Conservation (phyloP, 2,329 filamentous ascomycete species). For the Grosmannia serpens region DNA sequence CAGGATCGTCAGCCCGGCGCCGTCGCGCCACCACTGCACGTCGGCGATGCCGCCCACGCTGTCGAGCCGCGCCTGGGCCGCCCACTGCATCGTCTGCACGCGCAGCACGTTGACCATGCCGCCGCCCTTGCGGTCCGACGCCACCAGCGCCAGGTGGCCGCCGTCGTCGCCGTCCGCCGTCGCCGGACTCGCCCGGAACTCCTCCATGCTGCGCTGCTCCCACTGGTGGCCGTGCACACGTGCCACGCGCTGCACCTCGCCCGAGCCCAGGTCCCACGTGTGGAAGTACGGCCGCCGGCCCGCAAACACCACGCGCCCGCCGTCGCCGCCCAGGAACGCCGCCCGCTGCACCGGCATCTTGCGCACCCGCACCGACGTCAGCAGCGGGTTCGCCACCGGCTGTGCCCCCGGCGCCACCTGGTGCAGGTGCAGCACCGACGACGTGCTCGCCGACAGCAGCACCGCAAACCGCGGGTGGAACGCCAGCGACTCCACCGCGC, state of each 20-base stretch:
- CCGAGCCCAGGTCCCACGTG: constrained; percentile 78
- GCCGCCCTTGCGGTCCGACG: constrained; percentile 71
- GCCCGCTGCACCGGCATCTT: constrained; percentile 76
- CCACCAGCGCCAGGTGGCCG: constrained; percentile 71
- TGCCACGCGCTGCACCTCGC: constrained; percentile 70
- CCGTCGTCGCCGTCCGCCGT: constrained; percentile 37
- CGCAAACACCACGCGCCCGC: constrained; percentile 71
- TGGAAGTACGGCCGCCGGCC: constrained; percentile 88
- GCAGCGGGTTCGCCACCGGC: constrained; percentile 71
- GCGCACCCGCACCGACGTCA: constrained; percentile 81
- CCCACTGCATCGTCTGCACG: constrained; percentile 74
- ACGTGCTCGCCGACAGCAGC: constrained; percentile 77
- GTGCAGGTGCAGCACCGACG: constrained; percentile 78
- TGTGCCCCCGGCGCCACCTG: constrained; percentile 69
- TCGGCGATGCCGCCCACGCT: constrained; percentile 75
- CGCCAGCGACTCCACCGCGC: constrained; percentile 68
- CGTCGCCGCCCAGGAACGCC: constrained; percentile 62
- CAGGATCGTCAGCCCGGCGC: constrained; percentile 68
- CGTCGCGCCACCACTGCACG: constrained; percentile 85
- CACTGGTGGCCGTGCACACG: constrained; percentile 63
- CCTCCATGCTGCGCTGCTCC: constrained; percentile 85
- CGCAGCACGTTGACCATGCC: constrained; percentile 80
- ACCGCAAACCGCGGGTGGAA: constrained; percentile 88
- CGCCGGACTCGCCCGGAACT: constrained; percentile 71
- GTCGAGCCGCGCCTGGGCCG: constrained; percentile 70